Base-by-base conservation (phyloP, 176 grass and related monocot species). In the Lolium rigidum region DNA sequence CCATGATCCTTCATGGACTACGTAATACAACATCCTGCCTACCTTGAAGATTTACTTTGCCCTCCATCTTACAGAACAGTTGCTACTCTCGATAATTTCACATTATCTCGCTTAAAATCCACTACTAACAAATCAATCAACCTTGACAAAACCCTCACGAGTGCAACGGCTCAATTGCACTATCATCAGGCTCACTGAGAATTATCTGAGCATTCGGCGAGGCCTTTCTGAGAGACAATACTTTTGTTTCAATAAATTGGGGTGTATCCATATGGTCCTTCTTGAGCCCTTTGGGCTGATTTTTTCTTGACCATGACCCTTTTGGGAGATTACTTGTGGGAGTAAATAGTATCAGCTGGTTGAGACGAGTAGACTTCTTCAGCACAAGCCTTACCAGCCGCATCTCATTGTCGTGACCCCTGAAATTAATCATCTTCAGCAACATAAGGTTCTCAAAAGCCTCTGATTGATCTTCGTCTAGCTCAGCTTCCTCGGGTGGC, bases 151-250 rank as follows among this genome's bases (percentile, higher is more conserved):
- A 56, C 25, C 20, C 46, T 86, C 56, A 17, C 65, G n/a, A n/a
- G 49, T 88, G 80, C 16, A 66, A 82, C 4, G 86, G 86, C 63
- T 67, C 21, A 51, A 50, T 35, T 76, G 79, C 28, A 68, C 0
- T 39, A 47, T 67, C 79, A 5, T 68, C 60, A 58, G 59, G 74
- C 10, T 58, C 46, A n/a, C 79, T 35, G 5, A 77, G 24, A 20
- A 77, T 11, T 58, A 88, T 68, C 61, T 82, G 49, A 39, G 70
- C 86, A 76, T 31, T 56, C 1, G 21, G 58, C 1, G 14, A 65
- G 74, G 78, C 69, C 25, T 55, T 61, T 44, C 26, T 28, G 15
- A 87, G 68, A 70, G 41, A 8, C 4, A 79, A 37, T 49, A 21
- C n/a, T 59, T 74, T 39, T 15, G 10, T 76, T 74, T 74, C 71